Evolutionary conservation across 164 flowering plant genomes (phyloP).

Genomic region (Vitis riparia): DNA sequence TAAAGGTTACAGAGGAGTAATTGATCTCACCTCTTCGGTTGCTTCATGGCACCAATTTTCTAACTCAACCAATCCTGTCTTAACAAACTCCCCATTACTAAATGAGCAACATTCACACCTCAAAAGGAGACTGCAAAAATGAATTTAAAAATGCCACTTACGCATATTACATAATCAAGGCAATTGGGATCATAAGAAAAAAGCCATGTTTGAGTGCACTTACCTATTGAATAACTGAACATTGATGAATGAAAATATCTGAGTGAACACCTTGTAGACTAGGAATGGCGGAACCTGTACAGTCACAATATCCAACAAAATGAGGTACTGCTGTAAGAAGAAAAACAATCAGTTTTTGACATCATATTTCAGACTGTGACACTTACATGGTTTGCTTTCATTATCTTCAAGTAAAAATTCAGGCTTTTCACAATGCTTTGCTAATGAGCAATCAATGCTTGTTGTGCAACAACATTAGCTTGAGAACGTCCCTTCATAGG

Average conservation of each 20-base stretch:
- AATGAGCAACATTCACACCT: too few relatives aligned
- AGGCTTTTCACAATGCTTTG: slow-evolving; percentile 74
- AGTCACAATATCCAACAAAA: slow-evolving; percentile 4
- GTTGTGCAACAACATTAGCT: slow-evolving; percentile 76
- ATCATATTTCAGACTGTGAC: background rate
- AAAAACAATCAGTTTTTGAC: background rate
- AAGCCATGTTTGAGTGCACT: background rate
- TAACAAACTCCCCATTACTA: too few relatives aligned
- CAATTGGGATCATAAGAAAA: background rate
- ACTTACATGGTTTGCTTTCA: slow-evolving; percentile 76
- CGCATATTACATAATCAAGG: background rate
- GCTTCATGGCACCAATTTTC: too few relatives aligned
- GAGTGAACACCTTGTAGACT: slow-evolving; percentile 64
- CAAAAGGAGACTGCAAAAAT: too few relatives aligned
- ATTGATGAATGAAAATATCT: slow-evolving; percentile 75
- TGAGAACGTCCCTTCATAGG: slow-evolving; percentile 78
- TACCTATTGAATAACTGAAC: slow-evolving; percentile 82
- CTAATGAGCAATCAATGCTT: slow-evolving; percentile 78
- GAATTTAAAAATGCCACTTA: too few relatives aligned
- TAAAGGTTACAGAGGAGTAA: too few relatives aligned
- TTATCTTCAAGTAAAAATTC: slow-evolving; percentile 46
- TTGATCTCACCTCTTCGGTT: too few relatives aligned
- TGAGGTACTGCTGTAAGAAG: background rate
- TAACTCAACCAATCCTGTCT: too few relatives aligned
- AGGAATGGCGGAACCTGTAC: slow-evolving; percentile 67